Evolutionary conservation across 2,329 filamentous ascomycete species (phyloP), one percentile per base, ranked within the genome.

Genomic region (Berkeleyomyces rouxiae): DNA sequence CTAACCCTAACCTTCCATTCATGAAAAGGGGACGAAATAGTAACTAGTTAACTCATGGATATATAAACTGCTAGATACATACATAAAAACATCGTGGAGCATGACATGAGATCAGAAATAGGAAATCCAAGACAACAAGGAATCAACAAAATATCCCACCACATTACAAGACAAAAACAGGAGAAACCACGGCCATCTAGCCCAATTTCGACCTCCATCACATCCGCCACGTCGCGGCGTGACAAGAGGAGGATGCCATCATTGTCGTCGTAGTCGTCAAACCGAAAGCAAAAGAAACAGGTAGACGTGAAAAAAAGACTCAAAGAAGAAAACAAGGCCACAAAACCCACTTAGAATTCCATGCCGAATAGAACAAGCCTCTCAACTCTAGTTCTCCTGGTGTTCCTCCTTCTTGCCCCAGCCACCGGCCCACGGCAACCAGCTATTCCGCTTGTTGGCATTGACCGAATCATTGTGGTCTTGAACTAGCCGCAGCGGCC

Each of bases 401-500:
- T 40, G 13, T 7, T 79, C 78, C 59, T 82, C 78, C 72, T 80
- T 81, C 73, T 78, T 79, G 36, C 69, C 71, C 70, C 76, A 77
- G 70, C 72, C 73, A 37, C 70, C 71, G 36, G 77, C 76, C 82
- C 82, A 85, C 10, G 82, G 82, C 64, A 85, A 79, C 84, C 84
- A 86, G 71, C 82, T 86, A 23, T 77, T 76, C 58, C 84, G 76
- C 75, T 85, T 86, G 69, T 79, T 80, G 61, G 74, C 71, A 40
- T 70, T 72, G 65, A 76, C 73, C 2, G 70, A 70, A 59, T 82
- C 80, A 31, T 74, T 72, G 67, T 86, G 86, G 74, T 95, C 89
- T 73, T 93, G 88, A 57, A 97, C 90, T 39, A 99, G 79, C 13
- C 92, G 81, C 67, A 99, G 76, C 5, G 92, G 92, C 43, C 91